Percentiles rank a stretch among this genome's conserved stretches.
Conservation (phyloP, 257 asterid genomes). For the Nicotiana obtusifolia region DNA sequence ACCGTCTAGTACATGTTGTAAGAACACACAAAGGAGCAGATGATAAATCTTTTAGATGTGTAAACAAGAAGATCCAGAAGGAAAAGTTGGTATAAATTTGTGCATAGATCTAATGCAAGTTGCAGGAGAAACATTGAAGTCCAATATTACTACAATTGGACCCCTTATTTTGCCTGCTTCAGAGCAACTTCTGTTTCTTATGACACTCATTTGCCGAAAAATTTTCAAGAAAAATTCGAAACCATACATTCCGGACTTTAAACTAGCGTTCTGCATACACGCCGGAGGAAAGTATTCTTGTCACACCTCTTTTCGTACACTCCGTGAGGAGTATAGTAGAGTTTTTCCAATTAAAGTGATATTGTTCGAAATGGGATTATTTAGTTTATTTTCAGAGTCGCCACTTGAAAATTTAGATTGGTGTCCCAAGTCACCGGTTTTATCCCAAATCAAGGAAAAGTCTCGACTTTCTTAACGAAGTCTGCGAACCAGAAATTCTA, state of each 20-base stretch:
- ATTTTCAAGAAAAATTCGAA: conserved; percentile 28
- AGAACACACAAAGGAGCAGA: conserved; percentile 5
- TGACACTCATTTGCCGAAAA: conserved; percentile 29
- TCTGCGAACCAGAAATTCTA: too few relatives aligned
- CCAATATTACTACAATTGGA: conserved; percentile 53
- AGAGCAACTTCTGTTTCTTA: conserved; percentile 42
- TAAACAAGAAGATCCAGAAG: conserved; percentile 53
- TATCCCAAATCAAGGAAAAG: too few relatives aligned
- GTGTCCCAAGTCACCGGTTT: too few relatives aligned
- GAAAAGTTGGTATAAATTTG: conserved; percentile 42
- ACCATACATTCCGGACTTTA: conserved; percentile 51
- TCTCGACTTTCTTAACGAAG: too few relatives aligned
- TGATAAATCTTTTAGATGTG: conserved; percentile 38
- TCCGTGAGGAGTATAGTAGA: too few relatives aligned
- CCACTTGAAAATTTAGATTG: too few relatives aligned
- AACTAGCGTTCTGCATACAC: conserved; percentile 58
- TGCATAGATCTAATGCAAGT: conserved; percentile 48
- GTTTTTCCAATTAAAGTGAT: too few relatives aligned
- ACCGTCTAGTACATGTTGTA: conserved; percentile 37
- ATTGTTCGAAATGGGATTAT: too few relatives aligned
- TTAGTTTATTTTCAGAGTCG: too few relatives aligned
- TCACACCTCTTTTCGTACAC: too few relatives aligned
- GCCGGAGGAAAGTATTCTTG: conserved; percentile 45
- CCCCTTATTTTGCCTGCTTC: conserved; percentile 68
- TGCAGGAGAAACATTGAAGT: conserved; percentile 57